Conservation (phyloP, 2,329 filamentous ascomycete genomes). For the Verticillium klebahnii region DNA sequence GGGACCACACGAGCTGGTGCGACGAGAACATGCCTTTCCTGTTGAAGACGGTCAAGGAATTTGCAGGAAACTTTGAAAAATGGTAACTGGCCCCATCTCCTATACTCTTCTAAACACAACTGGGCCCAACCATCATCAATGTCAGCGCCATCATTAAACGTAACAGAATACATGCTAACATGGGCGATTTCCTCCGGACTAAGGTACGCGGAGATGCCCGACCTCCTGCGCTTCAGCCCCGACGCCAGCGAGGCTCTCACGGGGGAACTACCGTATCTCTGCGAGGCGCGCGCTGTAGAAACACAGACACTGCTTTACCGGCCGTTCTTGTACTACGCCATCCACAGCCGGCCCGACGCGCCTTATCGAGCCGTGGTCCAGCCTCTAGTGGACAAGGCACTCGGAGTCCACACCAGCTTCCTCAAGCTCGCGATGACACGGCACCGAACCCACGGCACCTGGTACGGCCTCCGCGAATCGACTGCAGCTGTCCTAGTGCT, state of each 20-base stretch:
- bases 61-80: background rate
- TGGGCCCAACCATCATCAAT: too few relatives aligned
- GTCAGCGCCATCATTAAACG: too few relatives aligned
- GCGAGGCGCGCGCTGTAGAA: background rate
- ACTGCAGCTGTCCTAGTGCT: slow-evolving; percentile 14
- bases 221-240: slow-evolving; percentile 3
- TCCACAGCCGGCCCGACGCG: background rate
- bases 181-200: too few relatives aligned
- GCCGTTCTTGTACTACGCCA: slow-evolving; percentile 2
- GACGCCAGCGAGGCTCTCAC: background rate
- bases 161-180: too few relatives aligned
- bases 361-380: background rate
- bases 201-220: slow-evolving; percentile 8
- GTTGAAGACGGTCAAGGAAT: background rate
- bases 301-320: slow-evolving; percentile 3
- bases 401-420: slow-evolving; percentile 1
- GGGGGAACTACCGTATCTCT: too few relatives aligned
- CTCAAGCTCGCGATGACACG: too few relatives aligned
- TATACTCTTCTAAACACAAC: too few relatives aligned
- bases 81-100: too few relatives aligned
- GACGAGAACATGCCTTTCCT: slow-evolving; percentile 8
- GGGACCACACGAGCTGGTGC: background rate
- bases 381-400: background rate
- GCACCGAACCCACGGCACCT: slow-evolving; percentile 18
- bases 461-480: slow-evolving; percentile 17